Percentiles rank a stretch among this genome's conserved stretches.
Evolutionary conservation across 139 green algal genomes (phyloP).

Genomic region (Ettlia oleoabundans): DNA sequence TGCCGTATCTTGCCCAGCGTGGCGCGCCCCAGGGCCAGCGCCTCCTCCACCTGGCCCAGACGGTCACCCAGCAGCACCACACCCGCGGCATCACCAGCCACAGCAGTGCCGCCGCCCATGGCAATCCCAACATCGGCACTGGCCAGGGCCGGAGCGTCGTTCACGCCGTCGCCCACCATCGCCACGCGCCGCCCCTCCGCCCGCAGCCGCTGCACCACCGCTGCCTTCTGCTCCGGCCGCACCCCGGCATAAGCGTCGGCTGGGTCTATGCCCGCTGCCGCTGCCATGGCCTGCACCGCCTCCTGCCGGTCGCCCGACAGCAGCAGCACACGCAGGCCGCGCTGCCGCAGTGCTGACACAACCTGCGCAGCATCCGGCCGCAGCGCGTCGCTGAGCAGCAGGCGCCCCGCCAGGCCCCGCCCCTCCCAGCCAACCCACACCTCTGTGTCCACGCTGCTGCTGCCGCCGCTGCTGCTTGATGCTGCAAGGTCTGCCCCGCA

Average conservation of each 20-base stretch:
- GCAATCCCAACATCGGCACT: conserved; percentile 85
- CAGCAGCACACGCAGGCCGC: conserved; percentile 74
- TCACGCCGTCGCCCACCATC: conserved; percentile 97
- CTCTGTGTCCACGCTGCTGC: conserved; percentile 7
- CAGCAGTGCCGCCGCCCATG: conserved; percentile 73
- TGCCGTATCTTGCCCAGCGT: conserved; percentile 92
- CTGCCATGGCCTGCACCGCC: conserved; percentile 63
- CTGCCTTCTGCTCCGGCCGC: conserved; percentile 65
- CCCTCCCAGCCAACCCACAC: conserved; percentile 75
- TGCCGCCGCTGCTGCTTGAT: conserved; percentile 19
- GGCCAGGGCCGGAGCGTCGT: conserved; percentile 93
- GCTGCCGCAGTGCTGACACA: conserved; percentile 63
- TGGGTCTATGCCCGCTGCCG: conserved; percentile 63
- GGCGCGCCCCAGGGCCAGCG: conserved; percentile 75
- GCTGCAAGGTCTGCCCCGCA: conserved; percentile 22
- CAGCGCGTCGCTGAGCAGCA: conserved; percentile 75
- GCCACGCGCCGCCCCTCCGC: conserved; percentile 68
- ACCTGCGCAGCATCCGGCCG: conserved; percentile 65
- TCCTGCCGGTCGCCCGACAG: conserved; percentile 81
- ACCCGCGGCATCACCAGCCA: conserved; percentile 79
- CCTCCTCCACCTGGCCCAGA: conserved; percentile 81
- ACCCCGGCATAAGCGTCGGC: conserved; percentile 46
- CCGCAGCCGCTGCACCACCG: conserved; percentile 49
- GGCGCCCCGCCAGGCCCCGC: conserved; percentile 65
- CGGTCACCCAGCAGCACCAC: conserved; percentile 95